Evolutionary conservation across 345 rosid species (phyloP).

Genomic region (Brassica rapa): DNA sequence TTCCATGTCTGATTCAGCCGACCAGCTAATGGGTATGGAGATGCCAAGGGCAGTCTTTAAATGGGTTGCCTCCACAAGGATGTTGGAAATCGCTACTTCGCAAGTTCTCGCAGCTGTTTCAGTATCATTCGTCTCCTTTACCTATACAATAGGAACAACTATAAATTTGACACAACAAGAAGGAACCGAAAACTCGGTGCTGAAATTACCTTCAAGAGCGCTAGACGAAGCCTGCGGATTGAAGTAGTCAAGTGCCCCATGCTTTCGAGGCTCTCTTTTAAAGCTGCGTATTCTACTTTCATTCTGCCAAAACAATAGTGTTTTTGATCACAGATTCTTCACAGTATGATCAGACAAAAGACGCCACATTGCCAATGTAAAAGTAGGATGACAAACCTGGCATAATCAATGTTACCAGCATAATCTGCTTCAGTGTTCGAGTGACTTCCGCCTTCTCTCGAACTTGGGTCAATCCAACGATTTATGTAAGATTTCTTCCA

Average conservation of each 20-base stretch:
- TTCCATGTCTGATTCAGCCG: constrained; percentile 61
- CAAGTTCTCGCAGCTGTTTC: constrained; percentile 41
- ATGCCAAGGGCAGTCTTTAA: constrained; percentile 91
- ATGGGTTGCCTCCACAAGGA: constrained; percentile 69
- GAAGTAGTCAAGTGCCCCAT: constrained; percentile 78
- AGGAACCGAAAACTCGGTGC: not conserved
- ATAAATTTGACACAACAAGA: not conserved
- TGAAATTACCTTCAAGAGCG: constrained; percentile 67
- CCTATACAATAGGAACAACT: constrained; percentile 48
- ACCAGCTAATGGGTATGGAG: constrained; percentile 90
- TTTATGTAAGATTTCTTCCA: constrained; percentile 79
- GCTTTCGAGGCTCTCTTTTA: constrained; percentile 85
- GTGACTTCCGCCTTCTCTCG: constrained; percentile 50
- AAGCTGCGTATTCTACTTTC: constrained; percentile 88
- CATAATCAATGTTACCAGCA: constrained; percentile 56
- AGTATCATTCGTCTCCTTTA: constrained; percentile 47
- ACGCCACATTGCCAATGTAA: constrained; percentile 1
- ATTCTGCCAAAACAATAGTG: constrained; percentile 48
- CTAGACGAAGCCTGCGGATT: constrained; percentile 76
- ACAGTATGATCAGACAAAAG: constrained; percentile 2
- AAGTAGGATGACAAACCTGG: constrained; percentile 55
- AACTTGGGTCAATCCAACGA: constrained; percentile 72
- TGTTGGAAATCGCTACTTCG: constrained; percentile 54
- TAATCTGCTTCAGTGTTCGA: constrained; percentile 45
- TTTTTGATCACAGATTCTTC: not conserved